phyloP scores from a whole-genome alignment of 2,329 filamentous ascomycete genomes.

The Epichloe gansuensis region DNA sequence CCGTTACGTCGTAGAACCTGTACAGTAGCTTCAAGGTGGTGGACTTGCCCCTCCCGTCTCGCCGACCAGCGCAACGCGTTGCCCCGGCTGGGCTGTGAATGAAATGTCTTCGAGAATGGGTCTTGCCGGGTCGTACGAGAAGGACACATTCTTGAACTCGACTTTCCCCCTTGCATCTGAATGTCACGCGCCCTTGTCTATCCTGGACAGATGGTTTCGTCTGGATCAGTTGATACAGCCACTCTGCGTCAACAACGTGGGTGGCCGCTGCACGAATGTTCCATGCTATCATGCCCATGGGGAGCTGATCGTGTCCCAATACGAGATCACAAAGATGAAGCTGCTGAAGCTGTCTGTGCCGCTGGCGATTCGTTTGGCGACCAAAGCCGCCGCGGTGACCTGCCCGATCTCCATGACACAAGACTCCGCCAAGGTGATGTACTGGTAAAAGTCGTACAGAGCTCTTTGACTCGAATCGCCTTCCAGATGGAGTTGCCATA shows the following conservation, averaged over 20 bases:
- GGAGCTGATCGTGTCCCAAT: slow-evolving; percentile 41
- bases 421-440: slow-evolving; percentile 5
- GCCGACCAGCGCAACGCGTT: slow-evolving; percentile 49
- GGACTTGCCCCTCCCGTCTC: slow-evolving; percentile 53
- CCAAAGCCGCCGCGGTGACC: slow-evolving; percentile 4
- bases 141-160: slow-evolving; percentile 40
- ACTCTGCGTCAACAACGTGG: slow-evolving; percentile 53
- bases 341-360: slow-evolving; percentile 23
- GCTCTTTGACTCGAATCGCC: slow-evolving; percentile 3
- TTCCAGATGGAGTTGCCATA: slow-evolving; percentile 9
- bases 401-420: slow-evolving; percentile 11
- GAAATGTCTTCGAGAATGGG: slow-evolving; percentile 36
- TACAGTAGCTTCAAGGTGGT: slow-evolving; percentile 49
- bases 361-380: slow-evolving; percentile 5
- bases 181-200: slow-evolving; percentile 31
- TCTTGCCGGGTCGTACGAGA: slow-evolving; percentile 42
- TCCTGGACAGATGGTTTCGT: slow-evolving; percentile 44
- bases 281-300: slow-evolving; percentile 21
- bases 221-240: slow-evolving; percentile 43
- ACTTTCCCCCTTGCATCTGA: slow-evolving; percentile 34
- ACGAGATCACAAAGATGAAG: slow-evolving; percentile 53
- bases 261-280: slow-evolving; percentile 15
- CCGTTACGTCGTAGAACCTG: slow-evolving; percentile 46
- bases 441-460: slow-evolving; percentile 6
- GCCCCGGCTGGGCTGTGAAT: slow-evolving; percentile 36